Conservation (phyloP, 73 alveolate genomes). For the Paramecium sexaurelia region DNA sequence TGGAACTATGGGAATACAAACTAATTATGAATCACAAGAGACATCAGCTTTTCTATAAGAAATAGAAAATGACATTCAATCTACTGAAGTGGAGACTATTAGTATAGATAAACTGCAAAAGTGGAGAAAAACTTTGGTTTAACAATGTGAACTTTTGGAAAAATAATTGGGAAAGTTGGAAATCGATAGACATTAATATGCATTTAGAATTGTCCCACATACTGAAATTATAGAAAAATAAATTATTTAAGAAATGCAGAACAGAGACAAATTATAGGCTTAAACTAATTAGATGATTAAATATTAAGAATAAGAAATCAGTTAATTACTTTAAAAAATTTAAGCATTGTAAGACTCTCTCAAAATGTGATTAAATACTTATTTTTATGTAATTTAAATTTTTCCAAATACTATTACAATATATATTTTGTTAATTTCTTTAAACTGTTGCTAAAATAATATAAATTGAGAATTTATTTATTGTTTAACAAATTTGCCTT, state of each 20-base stretch:
- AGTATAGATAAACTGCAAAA: background rate
- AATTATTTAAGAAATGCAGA: background rate
- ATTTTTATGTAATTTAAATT: background rate
- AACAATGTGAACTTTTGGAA: background rate
- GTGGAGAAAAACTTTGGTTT: background rate
- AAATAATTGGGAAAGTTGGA: background rate
- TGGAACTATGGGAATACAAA: background rate
- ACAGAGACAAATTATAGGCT: background rate
- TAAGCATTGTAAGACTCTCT: background rate
- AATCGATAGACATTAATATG: background rate
- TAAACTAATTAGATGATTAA: background rate
- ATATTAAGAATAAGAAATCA: constrained; percentile 14
- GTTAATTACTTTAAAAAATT: background rate
- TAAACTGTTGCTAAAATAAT: background rate
- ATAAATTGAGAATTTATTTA: no score
- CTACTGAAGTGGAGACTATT: background rate
- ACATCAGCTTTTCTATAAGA: background rate
- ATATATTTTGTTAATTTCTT: background rate
- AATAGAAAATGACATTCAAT: background rate
- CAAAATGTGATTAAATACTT: background rate
- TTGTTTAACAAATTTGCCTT: no score
- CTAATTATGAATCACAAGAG: background rate
- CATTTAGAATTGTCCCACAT: background rate
- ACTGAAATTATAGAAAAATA: background rate
- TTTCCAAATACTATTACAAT: background rate